Evolutionary conservation across 2,329 filamentous ascomycete species (phyloP).

Genomic region (Fusarium nisikadoi): DNA sequence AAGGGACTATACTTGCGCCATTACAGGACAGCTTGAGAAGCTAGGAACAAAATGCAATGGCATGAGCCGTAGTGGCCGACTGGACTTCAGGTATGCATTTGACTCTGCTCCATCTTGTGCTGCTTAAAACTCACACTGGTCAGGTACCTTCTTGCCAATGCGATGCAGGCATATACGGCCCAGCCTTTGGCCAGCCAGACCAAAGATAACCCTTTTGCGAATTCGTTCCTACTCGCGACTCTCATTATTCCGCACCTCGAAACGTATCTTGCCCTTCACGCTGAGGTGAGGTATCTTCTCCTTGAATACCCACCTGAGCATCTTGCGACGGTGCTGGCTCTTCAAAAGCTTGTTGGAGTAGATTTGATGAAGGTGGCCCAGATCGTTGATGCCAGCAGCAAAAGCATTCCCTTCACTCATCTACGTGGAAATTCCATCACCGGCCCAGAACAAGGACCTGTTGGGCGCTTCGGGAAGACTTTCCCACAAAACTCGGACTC

Average conservation of each 20-base stretch:
- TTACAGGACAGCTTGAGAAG: slow-evolving; percentile 65
- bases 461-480: slow-evolving; percentile 32
- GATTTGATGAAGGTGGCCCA: slow-evolving; percentile 69
- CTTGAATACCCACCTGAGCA: slow-evolving; percentile 69
- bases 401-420: slow-evolving; percentile 53
- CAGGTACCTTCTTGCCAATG: slow-evolving; percentile 69
- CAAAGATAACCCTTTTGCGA: slow-evolving; percentile 64
- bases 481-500: slow-evolving; percentile 41
- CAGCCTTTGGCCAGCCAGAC: slow-evolving; percentile 62
- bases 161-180: slow-evolving; percentile 67
- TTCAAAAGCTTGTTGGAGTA: slow-evolving; percentile 67
- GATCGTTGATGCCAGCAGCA: slow-evolving; percentile 59
- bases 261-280: slow-evolving; percentile 65
- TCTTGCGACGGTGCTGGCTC: slow-evolving; percentile 64
- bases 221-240: slow-evolving; percentile 65
- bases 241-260: slow-evolving; percentile 70
- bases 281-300: slow-evolving; percentile 65
- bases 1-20: slow-evolving; percentile 58
- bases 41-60: slow-evolving; percentile 63
- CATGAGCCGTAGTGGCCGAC: slow-evolving; percentile 61
- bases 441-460: slow-evolving; percentile 38
- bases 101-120: not conserved
- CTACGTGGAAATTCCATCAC: slow-evolving; percentile 50
- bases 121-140: slow-evolving; percentile 7
- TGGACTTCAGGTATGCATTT: slow-evolving; percentile 66